phyloP scores from a whole-genome alignment of 2,329 filamentous ascomycete genomes.

The Thielaviopsis populi region DNA sequence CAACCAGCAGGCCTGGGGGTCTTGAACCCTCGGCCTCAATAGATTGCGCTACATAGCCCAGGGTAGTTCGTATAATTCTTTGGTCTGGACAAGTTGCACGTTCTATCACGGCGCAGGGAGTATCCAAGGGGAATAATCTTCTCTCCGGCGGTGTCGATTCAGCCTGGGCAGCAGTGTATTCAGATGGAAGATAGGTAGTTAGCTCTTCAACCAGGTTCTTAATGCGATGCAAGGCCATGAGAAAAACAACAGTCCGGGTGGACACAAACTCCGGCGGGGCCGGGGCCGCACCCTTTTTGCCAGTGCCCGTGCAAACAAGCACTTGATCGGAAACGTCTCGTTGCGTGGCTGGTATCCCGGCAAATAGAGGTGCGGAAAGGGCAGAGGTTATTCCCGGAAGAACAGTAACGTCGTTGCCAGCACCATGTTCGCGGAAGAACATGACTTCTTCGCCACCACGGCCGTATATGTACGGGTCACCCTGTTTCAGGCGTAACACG shows the following conservation, averaged over 20 bases:
- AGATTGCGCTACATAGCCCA: conserved; percentile 63
- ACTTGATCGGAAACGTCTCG: conserved; percentile 83
- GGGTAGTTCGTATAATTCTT: conserved; percentile 74
- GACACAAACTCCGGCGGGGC: conserved; percentile 64
- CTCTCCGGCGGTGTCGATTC: conserved; percentile 20
- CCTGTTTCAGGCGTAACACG: conserved; percentile 85
- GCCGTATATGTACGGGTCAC: conserved; percentile 92
- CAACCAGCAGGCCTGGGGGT: conserved; percentile 75
- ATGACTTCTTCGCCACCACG: conserved; percentile 84
- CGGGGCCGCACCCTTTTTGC: conserved; percentile 71
- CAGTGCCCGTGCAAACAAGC: conserved; percentile 90
- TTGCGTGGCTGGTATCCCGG: conserved; percentile 75
- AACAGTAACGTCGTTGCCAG: conserved; percentile 48
- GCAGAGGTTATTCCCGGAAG: conserved; percentile 85
- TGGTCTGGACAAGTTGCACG: conserved; percentile 89
- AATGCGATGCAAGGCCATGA: conserved; percentile 89
- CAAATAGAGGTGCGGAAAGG: conserved; percentile 74
- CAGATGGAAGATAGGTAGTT: conserved; percentile 28
- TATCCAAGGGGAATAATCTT: conserved; percentile 53
- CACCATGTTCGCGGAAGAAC: conserved; percentile 63
- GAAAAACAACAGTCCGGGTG: conserved; percentile 72
- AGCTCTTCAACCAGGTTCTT: conserved; percentile 57
- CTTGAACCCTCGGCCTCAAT: conserved; percentile 80
- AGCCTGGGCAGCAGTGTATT: conserved; percentile 20
- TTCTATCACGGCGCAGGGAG: conserved; percentile 86